Base-by-base conservation (phyloP, 2,329 filamentous ascomycete genomes). In the Calonectria hawksworthii region DNA sequence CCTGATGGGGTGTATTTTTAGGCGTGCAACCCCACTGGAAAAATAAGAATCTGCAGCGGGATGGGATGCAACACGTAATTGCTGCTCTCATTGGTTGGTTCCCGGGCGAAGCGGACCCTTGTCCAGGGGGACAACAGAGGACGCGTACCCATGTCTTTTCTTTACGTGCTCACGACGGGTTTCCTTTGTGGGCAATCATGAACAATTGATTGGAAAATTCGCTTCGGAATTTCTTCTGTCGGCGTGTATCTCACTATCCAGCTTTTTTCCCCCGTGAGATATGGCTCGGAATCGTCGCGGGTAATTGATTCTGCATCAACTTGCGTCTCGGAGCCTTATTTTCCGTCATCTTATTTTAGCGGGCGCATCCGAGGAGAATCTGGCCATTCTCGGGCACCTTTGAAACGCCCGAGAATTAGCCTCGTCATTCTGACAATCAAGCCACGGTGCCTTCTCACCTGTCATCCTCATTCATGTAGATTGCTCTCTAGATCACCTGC, bases 321-420 rank as follows among this genome's bases (percentile, higher is more conserved):
- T 32, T 16, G 54, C 11, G 54, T 36, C 54, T 32, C 54, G 54
- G 54, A 59, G 54, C 32, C 21, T 59, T 23, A 34, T 59, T 59
- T 16, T 59, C 52, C 52, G 52, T 59, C 30, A n/a, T 23, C 52
- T 18, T 59, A 59, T 28, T 38, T 41, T 44, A 41, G 56, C 34
- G 34, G 56, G 34, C 56, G 38, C 26, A 38, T 28, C 56, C 23
- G 56, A 14, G 13, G 34, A 63, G 21, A 41, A 41, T 44, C 56
- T 63, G 56, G 56, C 56, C 56, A 63, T 36, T 63, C 34, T 10
- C 56, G 23, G 56, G 38, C 14, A 30, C 23, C 36, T 63, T 23
- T 63, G 56, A 63, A 63, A 63, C 56, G 56, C 34, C 56, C 56
- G 56, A 28, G 4, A 28, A 63, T 63, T 63, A 63, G 56, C 56